Evolutionary conservation across 2,329 filamentous ascomycete species (phyloP).

Genomic region (Sporothrix brunneoviolacea): DNA sequence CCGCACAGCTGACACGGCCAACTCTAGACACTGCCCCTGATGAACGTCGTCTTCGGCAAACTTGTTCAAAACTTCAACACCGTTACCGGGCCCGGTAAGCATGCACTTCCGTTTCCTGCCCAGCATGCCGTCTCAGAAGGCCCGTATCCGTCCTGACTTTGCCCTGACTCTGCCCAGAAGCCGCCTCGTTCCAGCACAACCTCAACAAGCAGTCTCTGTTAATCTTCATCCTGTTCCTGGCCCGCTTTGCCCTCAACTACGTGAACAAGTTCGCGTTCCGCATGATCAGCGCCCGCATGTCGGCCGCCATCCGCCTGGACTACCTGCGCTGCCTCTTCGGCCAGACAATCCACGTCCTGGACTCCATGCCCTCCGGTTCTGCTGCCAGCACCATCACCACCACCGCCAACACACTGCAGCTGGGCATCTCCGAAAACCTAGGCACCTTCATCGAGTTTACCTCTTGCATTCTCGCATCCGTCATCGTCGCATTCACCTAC

Average conservation of each 20-base stretch:
- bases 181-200: constrained; percentile 30
- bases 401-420: constrained; percentile 53
- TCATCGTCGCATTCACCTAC: constrained; percentile 48
- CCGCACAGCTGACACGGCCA: no score
- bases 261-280: constrained; percentile 45
- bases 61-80: constrained; percentile 28
- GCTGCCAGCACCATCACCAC: constrained; percentile 57
- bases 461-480: constrained; percentile 44
- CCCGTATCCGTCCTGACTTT: no score
- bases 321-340: constrained; percentile 58
- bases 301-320: constrained; percentile 52
- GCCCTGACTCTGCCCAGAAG: no score
- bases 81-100: no score
- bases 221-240: background rate
- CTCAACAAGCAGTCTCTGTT: constrained; percentile 21
- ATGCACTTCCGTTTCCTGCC: no score
- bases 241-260: constrained; percentile 39
- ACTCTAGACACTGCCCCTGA: constrained; percentile 46
- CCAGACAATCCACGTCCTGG: constrained; percentile 60
- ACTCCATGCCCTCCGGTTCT: constrained; percentile 53
- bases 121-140: no score
- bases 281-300: constrained; percentile 54
- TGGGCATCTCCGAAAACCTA: constrained; percentile 57
- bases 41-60: constrained; percentile 54
- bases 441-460: constrained; percentile 50